Evolutionary conservation across 1,284 basidiomycete species (phyloP), one percentile per base, ranked within the genome.

Genomic region (Cystodermella granulosa): DNA sequence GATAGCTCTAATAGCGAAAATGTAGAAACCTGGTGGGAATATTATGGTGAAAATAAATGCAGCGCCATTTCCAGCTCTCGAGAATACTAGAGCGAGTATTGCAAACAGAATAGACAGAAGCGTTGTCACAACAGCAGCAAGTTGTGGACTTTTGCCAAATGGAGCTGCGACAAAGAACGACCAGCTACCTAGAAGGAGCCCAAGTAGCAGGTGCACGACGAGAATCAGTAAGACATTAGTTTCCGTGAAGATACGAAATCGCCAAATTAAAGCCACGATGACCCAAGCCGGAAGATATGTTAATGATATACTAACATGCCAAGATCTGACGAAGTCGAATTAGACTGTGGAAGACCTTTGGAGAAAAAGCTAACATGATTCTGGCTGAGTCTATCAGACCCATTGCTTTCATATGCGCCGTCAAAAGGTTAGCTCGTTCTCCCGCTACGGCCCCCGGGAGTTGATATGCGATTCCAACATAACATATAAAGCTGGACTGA

Each of bases 1-100:
- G 4, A 87, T 75, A 2, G 76, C 76, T 38, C 82, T 74, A 20
- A 81, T 76, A n/a, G 79, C 78, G 53, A 87, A 89, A 15, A 87
- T 73, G 55, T 84, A 88, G 61, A 80, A 88, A 11, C 77, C 76
- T 0, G 87, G 82, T 1, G 87, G 87, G 58, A 89, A 87, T 31
- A 90, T 62, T 42, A 91, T 56, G 0, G 82, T 77, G 55, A 84
- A 82, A 24, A 87, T 67, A 45, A 79, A 76, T 5, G 77, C 78
- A 2, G 67, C 70, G 2, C 65, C 72, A 6, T 73, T 77, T 3
- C 68, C 61, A 2, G 76, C 60, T 14, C 49, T 46, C 28, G 67
- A 65, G 48, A 82, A 70, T 1, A 83, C 74, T 28, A 86, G 61
- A 0, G 82, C 86, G n/a, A 87, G 56, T 43, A 90, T 79, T 4